phyloP scores from a whole-genome alignment of 2,329 filamentous ascomycete genomes.

The Rhinocladiella mackenziei region DNA sequence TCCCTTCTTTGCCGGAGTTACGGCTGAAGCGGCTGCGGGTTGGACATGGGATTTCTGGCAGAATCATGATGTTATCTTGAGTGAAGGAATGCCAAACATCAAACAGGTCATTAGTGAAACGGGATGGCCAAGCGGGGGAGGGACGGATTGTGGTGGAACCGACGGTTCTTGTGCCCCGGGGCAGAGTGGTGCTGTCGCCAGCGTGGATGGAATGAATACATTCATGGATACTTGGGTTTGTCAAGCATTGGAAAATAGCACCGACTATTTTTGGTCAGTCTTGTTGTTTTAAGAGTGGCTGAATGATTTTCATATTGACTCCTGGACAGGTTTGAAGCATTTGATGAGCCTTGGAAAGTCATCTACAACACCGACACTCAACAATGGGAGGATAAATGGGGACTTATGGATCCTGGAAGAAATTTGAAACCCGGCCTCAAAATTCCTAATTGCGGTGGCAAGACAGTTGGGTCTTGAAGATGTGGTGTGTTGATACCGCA shows the following conservation, averaged over 20 bases:
- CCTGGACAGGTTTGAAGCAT: slow-evolving; percentile 70
- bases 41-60: slow-evolving; percentile 88
- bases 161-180: slow-evolving; percentile 53
- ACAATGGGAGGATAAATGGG: slow-evolving; percentile 95
- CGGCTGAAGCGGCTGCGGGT: slow-evolving; percentile 60
- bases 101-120: slow-evolving; percentile 85
- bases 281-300: neutral
- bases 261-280: slow-evolving; percentile 84
- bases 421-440: slow-evolving; percentile 78
- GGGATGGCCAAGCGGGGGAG: slow-evolving; percentile 82
- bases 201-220: slow-evolving; percentile 74
- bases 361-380: slow-evolving; percentile 63
- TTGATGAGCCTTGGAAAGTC: slow-evolving; percentile 95
- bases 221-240: slow-evolving; percentile 87
- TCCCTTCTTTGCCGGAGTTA: slow-evolving; percentile 84
- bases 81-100: slow-evolving; percentile 52
- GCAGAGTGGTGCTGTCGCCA: slow-evolving; percentile 67
- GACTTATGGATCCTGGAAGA: slow-evolving; percentile 77
- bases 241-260: slow-evolving; percentile 70
- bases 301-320: slow-evolving; percentile 22
- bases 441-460: slow-evolving; percentile 82
- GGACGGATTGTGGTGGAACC: slow-evolving; percentile 65
- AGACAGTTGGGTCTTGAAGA: slow-evolving; percentile 49
- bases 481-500: neutral
- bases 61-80: slow-evolving; percentile 61